Base-by-base conservation (phyloP, 1,139 yeast species). In the Kurtzmaniella quercitrusa region DNA sequence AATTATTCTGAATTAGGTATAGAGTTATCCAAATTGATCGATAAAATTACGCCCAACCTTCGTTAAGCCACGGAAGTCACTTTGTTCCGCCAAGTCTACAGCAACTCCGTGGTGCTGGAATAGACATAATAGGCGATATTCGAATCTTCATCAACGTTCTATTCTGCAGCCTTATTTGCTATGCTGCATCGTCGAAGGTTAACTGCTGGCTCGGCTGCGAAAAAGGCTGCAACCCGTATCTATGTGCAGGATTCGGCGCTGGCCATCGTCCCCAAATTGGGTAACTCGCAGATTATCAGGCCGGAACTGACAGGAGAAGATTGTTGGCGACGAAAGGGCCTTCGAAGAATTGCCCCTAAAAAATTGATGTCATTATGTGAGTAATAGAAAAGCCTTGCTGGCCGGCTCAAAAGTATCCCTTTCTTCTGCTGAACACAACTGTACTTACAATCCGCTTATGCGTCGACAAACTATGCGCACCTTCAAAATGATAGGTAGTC, bases 141-240 rank as follows among this genome's bases (percentile, higher is more conserved):
- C 30, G 30, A 14, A 9, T 5, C 12, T 26, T 26, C 30, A 11
- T 26, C 30, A 4, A 26, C n/a, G 30, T 26, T 9, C 12, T 11
- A 6, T 5, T 5, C 5, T n/a, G n/a, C 30, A 12, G 12, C n/a
- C 30, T 6, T 26, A 5, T 11, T 6, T 9, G 30, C n/a, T 26
- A 26, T 26, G 9, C 30, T 26, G 30, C 30, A 26, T 26, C 4
- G 30, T 9, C n/a, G 6, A 26, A 26, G 30, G 30, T 9, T 26
- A n/a, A 4, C 15, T 34, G 37, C 37, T 34, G 37, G 37, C 37
- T 34, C 18, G 37, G 37, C 37, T 34, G 37, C 37, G 37, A 34
- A 34, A 34, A 34, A 8, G 37, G 34, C 18, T 16, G 34, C 30
- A 26, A 26, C 12, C 30, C 4, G 6, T 5, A 14, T 6, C 9